Evolutionary conservation across 805 yeast species (phyloP).

Genomic region (Starmerella potacharoeniae): DNA sequence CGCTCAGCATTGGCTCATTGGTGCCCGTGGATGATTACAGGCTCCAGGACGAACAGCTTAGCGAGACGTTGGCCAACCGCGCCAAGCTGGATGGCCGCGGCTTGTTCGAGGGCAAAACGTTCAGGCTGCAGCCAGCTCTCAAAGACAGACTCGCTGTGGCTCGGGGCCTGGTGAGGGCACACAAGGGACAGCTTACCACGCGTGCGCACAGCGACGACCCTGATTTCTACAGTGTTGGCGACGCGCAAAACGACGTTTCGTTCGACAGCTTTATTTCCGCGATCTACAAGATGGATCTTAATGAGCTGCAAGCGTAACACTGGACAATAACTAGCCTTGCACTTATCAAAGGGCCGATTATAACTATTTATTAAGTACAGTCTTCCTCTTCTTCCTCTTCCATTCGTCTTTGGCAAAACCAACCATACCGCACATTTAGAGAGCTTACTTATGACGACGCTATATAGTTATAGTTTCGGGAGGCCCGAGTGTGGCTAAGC

Average conservation of each 20-base stretch:
- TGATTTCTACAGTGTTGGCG: slow-evolving; percentile 11
- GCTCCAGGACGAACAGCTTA: slow-evolving; percentile 15
- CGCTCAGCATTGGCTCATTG: slow-evolving; percentile 16
- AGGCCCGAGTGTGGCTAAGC: slow-evolving; percentile 40
- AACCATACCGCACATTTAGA: neutral
- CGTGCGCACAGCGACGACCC: neutral
- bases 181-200: slow-evolving; percentile 37
- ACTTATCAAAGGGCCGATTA: no score
- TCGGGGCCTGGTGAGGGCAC: slow-evolving; percentile 45
- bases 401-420: no score
- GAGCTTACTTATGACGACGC: neutral
- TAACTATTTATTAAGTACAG: neutral
- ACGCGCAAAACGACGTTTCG: slow-evolving; percentile 7
- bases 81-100: slow-evolving; percentile 13
- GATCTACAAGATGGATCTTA: slow-evolving; percentile 17
- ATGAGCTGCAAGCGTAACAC: neutral
- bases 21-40: slow-evolving; percentile 21
- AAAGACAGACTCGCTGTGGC: slow-evolving; percentile 52
- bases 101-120: slow-evolving; percentile 39
- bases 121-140: slow-evolving; percentile 47
- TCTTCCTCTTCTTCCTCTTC: no score
- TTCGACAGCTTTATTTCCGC: slow-evolving; percentile 17
- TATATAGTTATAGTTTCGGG: neutral
- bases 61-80: slow-evolving; percentile 10
- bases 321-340: neutral